Conservation (phyloP, 306 rosid genomes). For the Geum urbanum region DNA sequence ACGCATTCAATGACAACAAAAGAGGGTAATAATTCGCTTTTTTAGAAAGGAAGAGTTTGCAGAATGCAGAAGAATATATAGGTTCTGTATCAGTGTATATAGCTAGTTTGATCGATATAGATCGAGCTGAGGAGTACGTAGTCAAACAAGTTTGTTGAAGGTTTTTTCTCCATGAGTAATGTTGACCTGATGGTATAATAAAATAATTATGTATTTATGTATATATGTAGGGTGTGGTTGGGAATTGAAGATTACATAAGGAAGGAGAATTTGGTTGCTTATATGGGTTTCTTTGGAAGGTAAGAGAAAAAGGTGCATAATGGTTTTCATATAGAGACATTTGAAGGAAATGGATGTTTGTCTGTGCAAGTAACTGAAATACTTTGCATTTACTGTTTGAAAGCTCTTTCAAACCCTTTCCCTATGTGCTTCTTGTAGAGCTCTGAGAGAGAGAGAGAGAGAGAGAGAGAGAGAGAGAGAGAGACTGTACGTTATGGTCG, state of each 20-base stretch:
- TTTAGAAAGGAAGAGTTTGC: slow-evolving; percentile 1
- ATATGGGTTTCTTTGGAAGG: slow-evolving; percentile 49
- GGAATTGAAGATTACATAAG: slow-evolving; percentile 25
- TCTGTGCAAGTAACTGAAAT: slow-evolving; percentile 44
- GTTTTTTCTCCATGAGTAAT: slow-evolving; percentile 13
- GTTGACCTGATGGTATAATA: slow-evolving; percentile 27
- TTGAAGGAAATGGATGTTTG: slow-evolving; percentile 44
- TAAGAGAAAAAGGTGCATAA: slow-evolving; percentile 54
- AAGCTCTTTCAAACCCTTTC: slow-evolving; percentile 57
- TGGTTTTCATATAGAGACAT: slow-evolving; percentile 64
- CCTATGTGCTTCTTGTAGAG: slow-evolving; percentile 20
- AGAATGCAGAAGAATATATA: slow-evolving; percentile 2
- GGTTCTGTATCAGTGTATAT: neutral
- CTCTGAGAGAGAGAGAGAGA: neutral
- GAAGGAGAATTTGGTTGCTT: slow-evolving; percentile 38
- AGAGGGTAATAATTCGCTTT: slow-evolving; percentile 4
- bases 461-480: neutral
- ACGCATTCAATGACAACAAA: slow-evolving; percentile 34
- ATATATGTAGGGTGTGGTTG: slow-evolving; percentile 31
- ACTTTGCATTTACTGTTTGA: slow-evolving; percentile 45
- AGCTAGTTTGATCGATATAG: slow-evolving; percentile 18
- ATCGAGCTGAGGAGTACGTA: slow-evolving; percentile 3
- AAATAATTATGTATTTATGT: neutral
- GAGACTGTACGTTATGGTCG: neutral
- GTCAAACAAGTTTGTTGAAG: slow-evolving; percentile 63